These are phyloP conservation scores for Termitomyces sp. DNA, from an alignment of 768 basidiomycete species.

Conservation along the genomic window DNA sequence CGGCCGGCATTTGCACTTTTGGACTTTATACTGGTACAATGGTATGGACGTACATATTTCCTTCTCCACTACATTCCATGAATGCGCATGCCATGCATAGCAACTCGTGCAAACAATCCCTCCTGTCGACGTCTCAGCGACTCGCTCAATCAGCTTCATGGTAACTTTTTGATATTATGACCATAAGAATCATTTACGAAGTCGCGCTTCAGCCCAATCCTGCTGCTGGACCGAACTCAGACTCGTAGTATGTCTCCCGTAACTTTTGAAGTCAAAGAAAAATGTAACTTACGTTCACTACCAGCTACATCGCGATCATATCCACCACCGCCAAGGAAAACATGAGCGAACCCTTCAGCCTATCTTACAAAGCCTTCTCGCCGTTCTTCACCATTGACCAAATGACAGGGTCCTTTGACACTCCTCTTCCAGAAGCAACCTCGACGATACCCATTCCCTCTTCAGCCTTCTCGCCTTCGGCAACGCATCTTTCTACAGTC, in stretches of 20 bases:
- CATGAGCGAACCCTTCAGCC: conserved; percentile 18
- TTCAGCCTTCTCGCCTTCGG: conserved; percentile 22
- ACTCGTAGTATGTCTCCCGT: conserved; percentile 42
- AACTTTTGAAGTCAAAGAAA: background rate
- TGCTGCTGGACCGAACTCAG: conserved; percentile 49
- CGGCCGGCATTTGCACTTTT: conserved; percentile 47
- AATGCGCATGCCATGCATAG: conserved; percentile 23
- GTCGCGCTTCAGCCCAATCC: conserved; percentile 41
- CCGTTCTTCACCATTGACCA: conserved; percentile 49
- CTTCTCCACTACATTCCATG: background rate
- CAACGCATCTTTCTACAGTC: conserved; percentile 32
- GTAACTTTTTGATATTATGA: conserved; percentile 27
- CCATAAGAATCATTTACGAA: background rate
- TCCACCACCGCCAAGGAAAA: conserved; percentile 28
- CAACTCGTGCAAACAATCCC: conserved; percentile 50
- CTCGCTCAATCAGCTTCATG: conserved; percentile 47
- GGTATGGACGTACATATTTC: conserved; percentile 28
- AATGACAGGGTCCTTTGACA: conserved; percentile 55
- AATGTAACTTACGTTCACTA: conserved; percentile 3
- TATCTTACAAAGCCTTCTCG: conserved; percentile 38
- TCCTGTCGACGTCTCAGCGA: conserved; percentile 46
- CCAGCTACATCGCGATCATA: conserved; percentile 59
- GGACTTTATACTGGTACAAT: conserved; percentile 53
- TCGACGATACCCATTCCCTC: conserved; percentile 34
- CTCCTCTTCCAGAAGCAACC: conserved; percentile 44